Evolutionary conservation across 345 rosid genomes (phyloP).

Genomic region (Eucalyptus leucophloia): DNA sequence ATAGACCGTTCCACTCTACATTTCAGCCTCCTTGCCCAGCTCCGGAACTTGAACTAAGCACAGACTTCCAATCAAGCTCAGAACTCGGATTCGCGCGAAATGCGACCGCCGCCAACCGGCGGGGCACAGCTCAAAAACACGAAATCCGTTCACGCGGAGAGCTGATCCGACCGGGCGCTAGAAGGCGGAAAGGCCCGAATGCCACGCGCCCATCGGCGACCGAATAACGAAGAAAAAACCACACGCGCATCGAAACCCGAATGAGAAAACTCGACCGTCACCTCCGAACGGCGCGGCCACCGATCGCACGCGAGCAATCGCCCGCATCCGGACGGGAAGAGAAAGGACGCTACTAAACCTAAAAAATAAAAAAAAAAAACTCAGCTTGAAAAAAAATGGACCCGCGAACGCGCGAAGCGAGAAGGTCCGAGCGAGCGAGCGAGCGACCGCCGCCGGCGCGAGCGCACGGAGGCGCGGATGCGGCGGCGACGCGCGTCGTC

Average conservation of each 20-base stretch:
- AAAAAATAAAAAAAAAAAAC: not conserved
- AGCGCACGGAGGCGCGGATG: not conserved
- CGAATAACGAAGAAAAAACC: not conserved
- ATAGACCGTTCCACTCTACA: not conserved
- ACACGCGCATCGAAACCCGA: not conserved
- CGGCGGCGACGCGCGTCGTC: not conserved
- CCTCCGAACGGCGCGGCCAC: not conserved
- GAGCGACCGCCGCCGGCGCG: not conserved
- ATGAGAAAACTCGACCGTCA: not conserved
- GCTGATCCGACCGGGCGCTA: not conserved
- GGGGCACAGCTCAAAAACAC: not conserved
- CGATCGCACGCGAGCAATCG: not conserved
- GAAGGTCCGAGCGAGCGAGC: not conserved
- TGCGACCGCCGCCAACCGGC: not conserved
- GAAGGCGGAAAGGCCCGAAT: not conserved
- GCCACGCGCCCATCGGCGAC: not conserved
- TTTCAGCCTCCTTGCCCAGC: not conserved
- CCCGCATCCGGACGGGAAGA: not conserved
- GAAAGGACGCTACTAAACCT: not conserved
- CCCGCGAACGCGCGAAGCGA: not conserved
- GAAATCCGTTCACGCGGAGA: not conserved
- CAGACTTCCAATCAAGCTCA: not conserved
- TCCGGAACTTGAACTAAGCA: not conserved
- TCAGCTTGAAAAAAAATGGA: not conserved
- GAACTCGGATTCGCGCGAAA: not conserved